Conservation (phyloP, 306 rosid species). For the Quercus agrifolia region DNA sequence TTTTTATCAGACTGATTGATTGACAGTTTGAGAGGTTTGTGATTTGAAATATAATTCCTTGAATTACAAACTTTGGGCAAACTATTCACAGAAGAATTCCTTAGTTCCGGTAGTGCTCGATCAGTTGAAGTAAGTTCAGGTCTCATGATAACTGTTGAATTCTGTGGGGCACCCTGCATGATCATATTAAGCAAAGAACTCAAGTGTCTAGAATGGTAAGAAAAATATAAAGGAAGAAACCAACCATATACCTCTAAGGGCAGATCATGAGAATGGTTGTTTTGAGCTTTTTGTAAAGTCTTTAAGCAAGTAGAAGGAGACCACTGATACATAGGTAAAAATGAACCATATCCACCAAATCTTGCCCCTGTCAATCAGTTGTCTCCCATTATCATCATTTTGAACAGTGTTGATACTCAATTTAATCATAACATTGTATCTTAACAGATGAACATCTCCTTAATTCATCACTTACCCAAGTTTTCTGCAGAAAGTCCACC, state of each 20-base stretch:
- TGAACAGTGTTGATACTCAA: conserved; percentile 1
- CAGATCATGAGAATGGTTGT: conserved; percentile 31
- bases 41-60: background rate
- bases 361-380: conserved; percentile 57
- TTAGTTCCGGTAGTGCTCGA: conserved; percentile 43
- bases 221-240: background rate
- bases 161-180: conserved; percentile 57
- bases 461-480: conserved; percentile 64
- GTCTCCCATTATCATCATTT: conserved; percentile 21
- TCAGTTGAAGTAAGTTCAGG: conserved; percentile 56
- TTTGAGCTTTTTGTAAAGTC: conserved; percentile 59
- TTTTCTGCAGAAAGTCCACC: conserved; percentile 86
- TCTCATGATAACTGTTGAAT: conserved; percentile 50
- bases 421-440: background rate
- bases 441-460: conserved; percentile 9
- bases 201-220: background rate
- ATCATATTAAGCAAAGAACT: background rate
- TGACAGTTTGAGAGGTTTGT: conserved; percentile 32
- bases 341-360: conserved; percentile 94
- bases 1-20: conserved; percentile 55
- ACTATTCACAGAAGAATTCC: conserved; percentile 20
- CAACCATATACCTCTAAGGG: conserved; percentile 49
- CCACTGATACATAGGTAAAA: conserved; percentile 75
- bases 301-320: conserved; percentile 59
- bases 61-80: background rate